Percentiles rank a stretch among this genome's conserved stretches.
Evolutionary conservation across 176 grass and related monocot genomes (phyloP).

Genomic region (Cenchrus americanus): DNA sequence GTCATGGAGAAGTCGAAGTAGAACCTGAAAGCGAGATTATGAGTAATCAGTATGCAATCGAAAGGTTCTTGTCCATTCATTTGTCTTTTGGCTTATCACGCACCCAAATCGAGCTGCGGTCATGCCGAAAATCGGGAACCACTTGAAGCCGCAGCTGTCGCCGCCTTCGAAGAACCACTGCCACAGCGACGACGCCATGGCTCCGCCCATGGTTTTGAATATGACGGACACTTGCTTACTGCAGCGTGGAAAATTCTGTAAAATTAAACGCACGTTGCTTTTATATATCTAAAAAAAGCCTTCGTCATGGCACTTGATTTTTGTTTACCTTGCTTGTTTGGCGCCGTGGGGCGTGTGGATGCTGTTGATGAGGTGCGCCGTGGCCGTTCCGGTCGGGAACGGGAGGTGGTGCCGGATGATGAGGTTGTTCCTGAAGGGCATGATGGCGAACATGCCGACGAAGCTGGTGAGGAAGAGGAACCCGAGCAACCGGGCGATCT

Average conservation of each 20-base stretch:
- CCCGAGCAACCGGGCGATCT: slow-evolving; percentile 35
- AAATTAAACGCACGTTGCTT: not conserved
- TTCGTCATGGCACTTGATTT: too few relatives aligned
- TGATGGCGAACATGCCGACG: slow-evolving; percentile 52
- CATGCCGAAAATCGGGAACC: slow-evolving; percentile 65
- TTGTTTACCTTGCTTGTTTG: slow-evolving; percentile 23
- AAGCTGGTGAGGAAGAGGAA: slow-evolving; percentile 63
- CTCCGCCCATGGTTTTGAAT: slow-evolving; percentile 57
- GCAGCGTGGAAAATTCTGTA: not conserved
- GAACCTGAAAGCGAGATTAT: slow-evolving; percentile 43
- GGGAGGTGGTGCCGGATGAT: slow-evolving; percentile 59
- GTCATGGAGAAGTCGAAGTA: slow-evolving; percentile 70
- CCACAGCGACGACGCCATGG: slow-evolving; percentile 55
- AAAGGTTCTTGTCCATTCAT: too few relatives aligned
- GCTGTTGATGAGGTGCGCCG: slow-evolving; percentile 75
- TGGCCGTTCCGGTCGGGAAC: slow-evolving; percentile 69
- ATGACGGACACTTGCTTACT: slow-evolving; percentile 55
- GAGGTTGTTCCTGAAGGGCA: slow-evolving; percentile 64
- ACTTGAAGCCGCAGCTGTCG: slow-evolving; percentile 52
- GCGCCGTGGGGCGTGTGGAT: slow-evolving; percentile 62
- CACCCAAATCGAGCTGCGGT: slow-evolving; percentile 46
- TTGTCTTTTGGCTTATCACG: not conserved
- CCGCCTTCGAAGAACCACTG: slow-evolving; percentile 63
- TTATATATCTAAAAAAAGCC: too few relatives aligned
- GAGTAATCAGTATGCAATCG: too few relatives aligned